Evolutionary conservation across 345 rosid genomes (phyloP).

Genomic region (Ceriops decandra): DNA sequence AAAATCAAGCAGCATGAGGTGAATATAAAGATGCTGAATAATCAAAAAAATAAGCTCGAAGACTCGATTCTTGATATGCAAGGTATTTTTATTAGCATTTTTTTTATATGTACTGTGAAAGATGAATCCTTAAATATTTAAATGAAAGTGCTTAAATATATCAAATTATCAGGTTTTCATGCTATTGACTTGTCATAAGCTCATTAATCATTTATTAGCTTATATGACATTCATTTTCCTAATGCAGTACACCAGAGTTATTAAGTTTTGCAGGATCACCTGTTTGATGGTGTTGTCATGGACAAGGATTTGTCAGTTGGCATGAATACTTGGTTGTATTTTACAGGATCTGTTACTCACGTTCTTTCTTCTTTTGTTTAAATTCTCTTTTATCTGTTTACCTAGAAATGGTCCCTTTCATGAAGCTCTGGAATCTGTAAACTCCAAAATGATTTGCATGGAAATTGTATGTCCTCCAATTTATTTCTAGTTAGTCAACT

Average conservation of each 20-base stretch:
- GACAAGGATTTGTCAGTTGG: neutral
- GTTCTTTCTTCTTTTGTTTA: neutral
- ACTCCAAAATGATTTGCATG: neutral
- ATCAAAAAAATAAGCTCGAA: slow-evolving; percentile 52
- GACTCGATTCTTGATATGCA: slow-evolving; percentile 57
- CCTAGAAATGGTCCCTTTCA: neutral
- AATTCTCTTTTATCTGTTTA: neutral
- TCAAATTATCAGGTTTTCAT: neutral
- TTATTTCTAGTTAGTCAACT: neutral
- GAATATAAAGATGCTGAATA: slow-evolving; percentile 42
- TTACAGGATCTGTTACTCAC: neutral
- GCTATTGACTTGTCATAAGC: neutral
- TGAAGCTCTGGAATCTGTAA: neutral
- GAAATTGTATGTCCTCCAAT: neutral
- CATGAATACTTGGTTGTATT: neutral
- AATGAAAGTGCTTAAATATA: neutral
- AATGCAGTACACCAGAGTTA: neutral
- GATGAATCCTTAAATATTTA: neutral
- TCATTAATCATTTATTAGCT: neutral
- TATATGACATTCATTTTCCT: neutral
- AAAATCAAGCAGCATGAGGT: slow-evolving; percentile 70
- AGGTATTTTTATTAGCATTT: slow-evolving; percentile 36
- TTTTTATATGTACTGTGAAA: neutral
- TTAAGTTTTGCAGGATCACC: neutral
- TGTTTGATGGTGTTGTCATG: neutral